Conservation (phyloP, 495 filamentous ascomycete species). For the Penicillium salamii region DNA sequence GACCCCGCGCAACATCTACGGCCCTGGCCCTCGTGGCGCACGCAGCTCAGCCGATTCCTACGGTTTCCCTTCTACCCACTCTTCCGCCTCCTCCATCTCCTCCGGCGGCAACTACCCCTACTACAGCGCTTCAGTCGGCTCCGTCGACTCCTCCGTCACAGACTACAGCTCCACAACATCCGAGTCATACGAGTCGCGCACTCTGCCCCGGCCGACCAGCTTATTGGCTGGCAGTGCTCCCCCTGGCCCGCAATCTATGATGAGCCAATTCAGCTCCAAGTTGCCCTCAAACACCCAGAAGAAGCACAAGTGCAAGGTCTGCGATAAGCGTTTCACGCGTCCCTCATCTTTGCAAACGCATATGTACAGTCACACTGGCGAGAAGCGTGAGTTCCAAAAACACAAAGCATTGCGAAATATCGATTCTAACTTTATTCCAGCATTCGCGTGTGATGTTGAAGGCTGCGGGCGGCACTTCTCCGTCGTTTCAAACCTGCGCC, state of each 20-base stretch:
- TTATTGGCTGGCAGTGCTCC: constrained; percentile 64
- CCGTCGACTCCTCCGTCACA: constrained; percentile 85
- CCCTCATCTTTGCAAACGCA: constrained; percentile 96
- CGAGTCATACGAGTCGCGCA: constrained; percentile 85
- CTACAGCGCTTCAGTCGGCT: constrained; percentile 75
- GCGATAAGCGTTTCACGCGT: constrained; percentile 96
- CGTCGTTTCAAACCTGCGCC: constrained; percentile 91
- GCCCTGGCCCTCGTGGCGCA: constrained; percentile 60
- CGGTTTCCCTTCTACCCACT: constrained; percentile 88
- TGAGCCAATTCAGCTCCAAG: constrained; percentile 98
- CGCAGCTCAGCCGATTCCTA: constrained; percentile 85
- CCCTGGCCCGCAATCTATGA: constrained; percentile 93
- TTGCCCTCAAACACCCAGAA: constrained; percentile 94
- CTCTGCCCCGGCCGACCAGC: constrained; percentile 73
- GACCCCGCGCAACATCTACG: constrained; percentile 86
- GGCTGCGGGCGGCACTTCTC: constrained; percentile 97
- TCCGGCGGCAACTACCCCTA: constrained; percentile 69
- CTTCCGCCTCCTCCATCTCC: constrained; percentile 91
- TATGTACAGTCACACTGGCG: constrained; percentile 98
- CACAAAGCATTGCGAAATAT: background rate
- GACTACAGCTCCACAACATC: constrained; percentile 88
- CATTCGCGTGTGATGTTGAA: constrained; percentile 90
- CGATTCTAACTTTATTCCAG: constrained; percentile 50
- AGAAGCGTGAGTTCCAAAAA: constrained; percentile 80
- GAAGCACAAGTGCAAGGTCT: constrained; percentile 99